Evolutionary conservation across 1,284 basidiomycete genomes (phyloP).

Genomic region (Ustilago esculenta): DNA sequence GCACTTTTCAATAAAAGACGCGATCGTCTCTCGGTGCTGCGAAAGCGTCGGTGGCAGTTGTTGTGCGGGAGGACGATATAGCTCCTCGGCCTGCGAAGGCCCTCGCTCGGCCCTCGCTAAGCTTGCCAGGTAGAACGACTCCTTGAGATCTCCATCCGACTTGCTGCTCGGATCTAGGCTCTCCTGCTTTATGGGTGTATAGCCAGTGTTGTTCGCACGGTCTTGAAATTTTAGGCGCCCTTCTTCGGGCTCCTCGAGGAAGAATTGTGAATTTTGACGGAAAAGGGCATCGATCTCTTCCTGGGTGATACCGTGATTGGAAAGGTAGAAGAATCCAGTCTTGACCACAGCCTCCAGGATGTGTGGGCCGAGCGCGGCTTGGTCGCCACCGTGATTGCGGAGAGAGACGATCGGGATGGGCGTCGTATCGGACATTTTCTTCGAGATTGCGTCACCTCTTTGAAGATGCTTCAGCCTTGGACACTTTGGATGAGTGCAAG

Average conservation of each 20-base stretch:
- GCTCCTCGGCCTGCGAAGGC: neutral
- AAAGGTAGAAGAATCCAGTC: slow-evolving; percentile 60
- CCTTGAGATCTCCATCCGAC: slow-evolving; percentile 54
- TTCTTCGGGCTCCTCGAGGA: slow-evolving; percentile 27
- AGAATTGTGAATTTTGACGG: slow-evolving; percentile 26
- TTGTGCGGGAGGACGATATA: slow-evolving; percentile 32
- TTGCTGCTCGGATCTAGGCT: slow-evolving; percentile 31
- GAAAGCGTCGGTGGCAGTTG: slow-evolving; percentile 32
- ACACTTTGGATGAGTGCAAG: no score
- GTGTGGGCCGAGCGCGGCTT: slow-evolving; percentile 14
- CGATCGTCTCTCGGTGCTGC: slow-evolving; percentile 14
- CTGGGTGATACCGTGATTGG: slow-evolving; percentile 43
- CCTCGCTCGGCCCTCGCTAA: slow-evolving; percentile 13
- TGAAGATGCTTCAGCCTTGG: no score
- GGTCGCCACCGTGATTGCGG: neutral
- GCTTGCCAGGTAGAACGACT: slow-evolving; percentile 55
- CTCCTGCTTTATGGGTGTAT: slow-evolving; percentile 41
- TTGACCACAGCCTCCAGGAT: slow-evolving; percentile 40
- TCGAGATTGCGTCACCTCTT: no score
- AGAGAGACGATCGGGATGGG: slow-evolving; percentile 49
- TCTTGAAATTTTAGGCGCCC: slow-evolving; percentile 25
- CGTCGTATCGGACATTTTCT: slow-evolving; percentile 11
- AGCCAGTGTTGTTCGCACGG: slow-evolving; percentile 43
- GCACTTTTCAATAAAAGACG: slow-evolving; percentile 44
- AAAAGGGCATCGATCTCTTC: slow-evolving; percentile 45